Conservation (phyloP, 768 basidiomycete genomes). For the Ramaria sp. region DNA sequence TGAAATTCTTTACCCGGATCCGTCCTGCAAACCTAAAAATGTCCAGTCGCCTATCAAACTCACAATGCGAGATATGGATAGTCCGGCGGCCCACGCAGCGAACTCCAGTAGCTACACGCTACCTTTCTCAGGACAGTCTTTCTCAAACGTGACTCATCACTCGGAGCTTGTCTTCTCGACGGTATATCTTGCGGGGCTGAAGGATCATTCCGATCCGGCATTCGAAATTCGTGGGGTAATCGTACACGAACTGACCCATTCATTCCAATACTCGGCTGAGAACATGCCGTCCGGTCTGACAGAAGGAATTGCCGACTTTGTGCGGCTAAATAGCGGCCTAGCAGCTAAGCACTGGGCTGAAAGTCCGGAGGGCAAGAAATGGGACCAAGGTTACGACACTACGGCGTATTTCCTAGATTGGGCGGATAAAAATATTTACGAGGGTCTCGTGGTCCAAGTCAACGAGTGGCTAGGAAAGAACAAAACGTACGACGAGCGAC, state of each 20-base stretch:
- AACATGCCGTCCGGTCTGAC: constrained; percentile 58
- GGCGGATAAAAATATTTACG: constrained; percentile 19
- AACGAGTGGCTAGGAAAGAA: constrained; percentile 8
- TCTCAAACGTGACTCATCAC: constrained; percentile 36
- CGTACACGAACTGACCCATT: constrained; percentile 69
- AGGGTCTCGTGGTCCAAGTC: background rate
- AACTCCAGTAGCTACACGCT: constrained; percentile 24
- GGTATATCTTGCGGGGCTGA: constrained; percentile 14
- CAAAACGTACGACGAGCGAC: background rate
- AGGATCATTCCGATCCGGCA: constrained; percentile 48
- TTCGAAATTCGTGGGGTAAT: constrained; percentile 60
- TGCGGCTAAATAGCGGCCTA: constrained; percentile 47
- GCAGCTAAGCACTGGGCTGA: constrained; percentile 63
- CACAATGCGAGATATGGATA: constrained; percentile 33
- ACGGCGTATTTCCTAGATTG: constrained; percentile 71
- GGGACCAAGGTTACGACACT: constrained; percentile 69
- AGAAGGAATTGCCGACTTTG: constrained; percentile 76
- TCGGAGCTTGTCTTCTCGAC: constrained; percentile 9
- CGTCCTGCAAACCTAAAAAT: background rate
- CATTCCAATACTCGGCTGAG: constrained; percentile 56
- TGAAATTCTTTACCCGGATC: constrained; percentile 6
- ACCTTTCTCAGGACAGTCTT: background rate
- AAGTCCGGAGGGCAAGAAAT: constrained; percentile 30
- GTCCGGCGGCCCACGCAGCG: constrained; percentile 62
- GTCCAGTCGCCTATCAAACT: constrained; percentile 13